Conservation (phyloP, 495 filamentous ascomycete species). For the Penicillium paxilli region DNA sequence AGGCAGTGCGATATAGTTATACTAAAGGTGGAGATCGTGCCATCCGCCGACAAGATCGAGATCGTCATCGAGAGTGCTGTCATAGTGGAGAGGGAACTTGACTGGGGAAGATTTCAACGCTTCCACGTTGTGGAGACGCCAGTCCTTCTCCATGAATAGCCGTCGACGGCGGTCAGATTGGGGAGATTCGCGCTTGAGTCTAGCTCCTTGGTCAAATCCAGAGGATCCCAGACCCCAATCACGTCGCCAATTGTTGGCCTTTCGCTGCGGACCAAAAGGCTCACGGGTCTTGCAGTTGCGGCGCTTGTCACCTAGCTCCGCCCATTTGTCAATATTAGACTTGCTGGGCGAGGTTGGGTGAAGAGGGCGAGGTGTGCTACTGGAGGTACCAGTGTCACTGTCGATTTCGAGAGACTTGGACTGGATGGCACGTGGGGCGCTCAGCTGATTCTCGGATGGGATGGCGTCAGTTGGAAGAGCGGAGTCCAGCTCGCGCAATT, state of each 20-base stretch:
- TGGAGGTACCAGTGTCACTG: slow-evolving; percentile 65
- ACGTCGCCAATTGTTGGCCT: slow-evolving; percentile 44
- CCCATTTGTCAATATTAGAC: slow-evolving; percentile 78
- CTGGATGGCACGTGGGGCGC: slow-evolving; percentile 31
- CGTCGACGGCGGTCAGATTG: slow-evolving; percentile 39
- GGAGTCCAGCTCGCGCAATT: slow-evolving; percentile 46
- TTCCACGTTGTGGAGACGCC: slow-evolving; percentile 58
- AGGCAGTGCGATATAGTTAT: slow-evolving; percentile 3
- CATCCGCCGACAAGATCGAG: slow-evolving; percentile 90
- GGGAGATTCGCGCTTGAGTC: slow-evolving; percentile 51
- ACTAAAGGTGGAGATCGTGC: slow-evolving; percentile 61
- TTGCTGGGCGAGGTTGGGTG: slow-evolving; percentile 56
- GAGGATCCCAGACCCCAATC: slow-evolving; percentile 57
- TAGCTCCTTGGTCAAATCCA: slow-evolving; percentile 48
- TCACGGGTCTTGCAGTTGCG: slow-evolving; percentile 60
- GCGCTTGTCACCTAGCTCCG: slow-evolving; percentile 76
- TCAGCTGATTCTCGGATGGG: slow-evolving; percentile 12
- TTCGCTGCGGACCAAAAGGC: slow-evolving; percentile 41
- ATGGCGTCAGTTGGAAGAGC: slow-evolving; percentile 47
- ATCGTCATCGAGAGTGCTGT: slow-evolving; percentile 67
- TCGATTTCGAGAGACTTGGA: slow-evolving; percentile 54
- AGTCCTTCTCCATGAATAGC: slow-evolving; percentile 54
- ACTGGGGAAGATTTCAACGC: slow-evolving; percentile 27
- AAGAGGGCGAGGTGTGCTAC: slow-evolving; percentile 50
- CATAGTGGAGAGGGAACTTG: slow-evolving; percentile 31